Base-by-base conservation (phyloP, 2,329 filamentous ascomycete species). In the Mycogone perniciosa region DNA sequence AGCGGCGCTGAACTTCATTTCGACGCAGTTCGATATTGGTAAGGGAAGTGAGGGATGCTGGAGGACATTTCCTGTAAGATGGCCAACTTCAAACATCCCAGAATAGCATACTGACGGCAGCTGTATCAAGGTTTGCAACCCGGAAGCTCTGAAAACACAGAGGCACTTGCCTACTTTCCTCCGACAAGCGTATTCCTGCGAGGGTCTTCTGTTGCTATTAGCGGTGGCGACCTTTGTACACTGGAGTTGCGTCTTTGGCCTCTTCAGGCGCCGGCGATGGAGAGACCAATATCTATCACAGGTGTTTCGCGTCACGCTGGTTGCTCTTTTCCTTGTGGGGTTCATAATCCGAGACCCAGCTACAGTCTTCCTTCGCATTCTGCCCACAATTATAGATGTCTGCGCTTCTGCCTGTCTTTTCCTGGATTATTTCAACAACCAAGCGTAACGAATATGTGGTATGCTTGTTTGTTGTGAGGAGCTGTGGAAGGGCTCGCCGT, bases 351-450 rank as follows among this genome's bases (percentile, higher is more conserved):
- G 11, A 27, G 43, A 46, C 5, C 11, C 43, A 2, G 7, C 37
- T 2, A 13, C 26, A 1, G 37, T 50, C 0, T 50, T 50, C 9
- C 31, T 50, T 37, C 35, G 20, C 1, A 4, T 50, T 41, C 9
- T 50, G 4, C 48, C 48, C 26, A 13, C 31, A n/a, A 31, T 50
- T 11, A 35, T 37, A 0, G 48, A 50, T 34, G 1, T 42, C 3
- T 50, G 31, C n/a, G 9, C 29, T 3, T n/a, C 9, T 6, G 43
- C 31, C 20, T 40, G 35, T 30, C 13, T 41, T n/a, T 1, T 33
- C 8, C n/a, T 40, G 1, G 35, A 41, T 7, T 93, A 8, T 85
- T 83, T 0, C 83, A 88, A 54, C 84, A 89, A 1, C 85, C 93
- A 57, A 73, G 95, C 0, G 80, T 88, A 20, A 20, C 20, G 20